Evolutionary conservation across 441 rosid genomes (phyloP).

Genomic region (Brassica balearica): DNA sequence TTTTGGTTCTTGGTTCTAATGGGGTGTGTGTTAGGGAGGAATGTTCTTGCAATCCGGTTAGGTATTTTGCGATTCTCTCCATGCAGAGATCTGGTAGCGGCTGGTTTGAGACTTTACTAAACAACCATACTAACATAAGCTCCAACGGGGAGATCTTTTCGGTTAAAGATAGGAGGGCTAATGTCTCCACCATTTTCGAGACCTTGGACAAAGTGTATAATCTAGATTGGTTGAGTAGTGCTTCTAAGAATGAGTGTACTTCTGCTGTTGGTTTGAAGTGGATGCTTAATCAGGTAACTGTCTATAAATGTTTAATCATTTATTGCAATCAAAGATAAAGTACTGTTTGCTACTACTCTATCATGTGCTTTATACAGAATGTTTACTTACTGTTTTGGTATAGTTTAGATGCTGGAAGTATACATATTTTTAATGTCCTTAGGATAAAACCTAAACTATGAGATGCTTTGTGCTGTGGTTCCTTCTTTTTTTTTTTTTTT

Average conservation of each 20-base stretch:
- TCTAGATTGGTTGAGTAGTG: constrained; percentile 92
- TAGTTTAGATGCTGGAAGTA: background rate
- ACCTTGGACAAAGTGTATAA: constrained; percentile 83
- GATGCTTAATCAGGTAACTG: constrained; percentile 97
- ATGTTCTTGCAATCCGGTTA: constrained; percentile 90
- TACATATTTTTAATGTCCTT: background rate
- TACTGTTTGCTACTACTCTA: background rate
- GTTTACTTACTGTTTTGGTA: background rate
- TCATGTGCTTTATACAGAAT: background rate
- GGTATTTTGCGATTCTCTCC: constrained; percentile 91
- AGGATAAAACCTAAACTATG: background rate
- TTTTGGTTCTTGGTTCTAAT: constrained; percentile 24
- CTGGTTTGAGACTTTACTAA: constrained; percentile 95
- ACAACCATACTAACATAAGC: constrained; percentile 93
- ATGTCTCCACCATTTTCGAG: constrained; percentile 70
- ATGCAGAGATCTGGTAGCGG: constrained; percentile 99
- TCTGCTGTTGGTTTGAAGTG: constrained; percentile 97
- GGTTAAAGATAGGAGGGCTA: constrained; percentile 84
- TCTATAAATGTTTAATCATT: background rate
- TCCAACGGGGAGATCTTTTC: constrained; percentile 97
- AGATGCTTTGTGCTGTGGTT: background rate
- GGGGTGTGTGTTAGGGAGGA: constrained; percentile 64
- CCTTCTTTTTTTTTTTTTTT: too few species aligned
- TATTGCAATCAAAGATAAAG: background rate
- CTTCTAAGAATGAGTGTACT: constrained; percentile 94